Conservation (phyloP, 108 stramenopile genomes). For the Mediolabrus comicus region DNA sequence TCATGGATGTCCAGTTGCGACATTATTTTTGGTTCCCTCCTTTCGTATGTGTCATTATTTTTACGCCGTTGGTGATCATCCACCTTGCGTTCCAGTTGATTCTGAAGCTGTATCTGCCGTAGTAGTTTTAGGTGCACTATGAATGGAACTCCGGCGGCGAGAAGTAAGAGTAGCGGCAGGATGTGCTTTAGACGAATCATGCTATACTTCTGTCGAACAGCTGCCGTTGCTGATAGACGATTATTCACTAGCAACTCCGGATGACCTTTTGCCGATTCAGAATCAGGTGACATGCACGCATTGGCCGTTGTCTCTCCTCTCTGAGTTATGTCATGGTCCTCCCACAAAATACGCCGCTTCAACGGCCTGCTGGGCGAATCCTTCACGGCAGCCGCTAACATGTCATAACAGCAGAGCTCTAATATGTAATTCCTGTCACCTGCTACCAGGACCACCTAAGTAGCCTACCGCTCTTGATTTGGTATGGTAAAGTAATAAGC, state of each 20-base stretch:
- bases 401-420: too few relatives aligned
- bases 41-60: neutral
- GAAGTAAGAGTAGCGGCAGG: neutral
- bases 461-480: too few relatives aligned
- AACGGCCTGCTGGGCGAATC: neutral
- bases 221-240: neutral
- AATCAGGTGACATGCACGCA: neutral
- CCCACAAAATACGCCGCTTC: neutral
- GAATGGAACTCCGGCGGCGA: neutral
- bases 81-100: neutral
- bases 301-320: neutral
- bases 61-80: neutral
- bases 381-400: too few relatives aligned
- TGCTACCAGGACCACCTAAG: too few relatives aligned
- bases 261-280: neutral
- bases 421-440: too few relatives aligned
- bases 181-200: neutral
- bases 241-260: neutral
- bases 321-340: neutral
- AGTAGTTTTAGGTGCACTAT: neutral
- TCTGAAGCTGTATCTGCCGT: neutral
- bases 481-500: too few relatives aligned
- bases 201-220: neutral
- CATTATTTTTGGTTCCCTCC: neutral
- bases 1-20: neutral